Conservation (phyloP, 1,284 basidiomycete species). For the Inonotus hispidus region DNA sequence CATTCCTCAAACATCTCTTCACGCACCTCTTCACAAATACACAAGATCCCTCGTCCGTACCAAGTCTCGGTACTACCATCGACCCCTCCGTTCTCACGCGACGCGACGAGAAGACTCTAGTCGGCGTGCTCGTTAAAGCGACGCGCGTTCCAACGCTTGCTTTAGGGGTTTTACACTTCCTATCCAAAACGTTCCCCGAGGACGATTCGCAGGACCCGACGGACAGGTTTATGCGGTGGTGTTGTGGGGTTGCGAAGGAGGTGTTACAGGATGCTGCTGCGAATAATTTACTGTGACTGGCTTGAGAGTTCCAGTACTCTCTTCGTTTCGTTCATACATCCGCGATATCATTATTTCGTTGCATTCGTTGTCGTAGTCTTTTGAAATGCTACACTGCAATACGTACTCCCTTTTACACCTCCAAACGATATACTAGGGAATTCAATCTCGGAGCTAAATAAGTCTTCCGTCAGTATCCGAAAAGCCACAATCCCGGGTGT, state of each 20-base stretch:
- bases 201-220: constrained; percentile 34
- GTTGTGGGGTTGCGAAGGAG: constrained; percentile 57
- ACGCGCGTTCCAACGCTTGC: constrained; percentile 54
- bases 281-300: not conserved
- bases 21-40: constrained; percentile 57
- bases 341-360: no score
- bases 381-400: no score
- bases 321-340: no score
- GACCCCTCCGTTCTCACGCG: constrained; percentile 35
- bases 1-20: constrained; percentile 70
- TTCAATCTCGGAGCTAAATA: no score
- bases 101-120: constrained; percentile 55
- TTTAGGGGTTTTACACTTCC: constrained; percentile 65
- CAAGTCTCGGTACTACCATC: constrained; percentile 52
- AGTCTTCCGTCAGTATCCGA: no score
- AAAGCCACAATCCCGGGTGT: not conserved
- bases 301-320: not conserved
- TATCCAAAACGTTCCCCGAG: constrained; percentile 45
- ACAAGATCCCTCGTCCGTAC: constrained; percentile 26
- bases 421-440: no score
- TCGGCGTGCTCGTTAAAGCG: constrained; percentile 69
- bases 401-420: no score
- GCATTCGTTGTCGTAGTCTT: no score
- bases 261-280: constrained; percentile 51
- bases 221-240: constrained; percentile 55